Percentiles rank a stretch among this genome's conserved stretches.
phyloP scores from a whole-genome alignment of 192 early-diverging fungal genomes.

The Gonapodya prolifera region DNA sequence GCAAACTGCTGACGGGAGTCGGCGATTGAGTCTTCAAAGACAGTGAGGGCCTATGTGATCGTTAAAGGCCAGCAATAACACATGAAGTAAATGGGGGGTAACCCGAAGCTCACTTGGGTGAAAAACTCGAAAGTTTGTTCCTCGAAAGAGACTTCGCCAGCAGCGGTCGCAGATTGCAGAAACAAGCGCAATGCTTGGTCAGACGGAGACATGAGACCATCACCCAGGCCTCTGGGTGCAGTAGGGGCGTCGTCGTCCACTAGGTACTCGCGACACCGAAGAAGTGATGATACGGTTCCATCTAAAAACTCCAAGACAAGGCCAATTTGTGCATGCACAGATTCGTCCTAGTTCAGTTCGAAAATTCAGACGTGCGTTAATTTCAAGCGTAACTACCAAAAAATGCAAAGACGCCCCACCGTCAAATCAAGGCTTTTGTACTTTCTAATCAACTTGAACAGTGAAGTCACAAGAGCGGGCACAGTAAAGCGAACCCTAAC shows the following conservation, averaged over 20 bases:
- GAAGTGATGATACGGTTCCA: constrained; percentile 63
- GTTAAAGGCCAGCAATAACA: not conserved
- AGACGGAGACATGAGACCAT: not conserved
- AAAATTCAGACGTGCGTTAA: not conserved
- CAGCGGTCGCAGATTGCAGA: constrained; percentile 23
- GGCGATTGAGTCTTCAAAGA: constrained; percentile 92
- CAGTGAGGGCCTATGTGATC: constrained; percentile 65
- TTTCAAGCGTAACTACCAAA: constrained; percentile 4
- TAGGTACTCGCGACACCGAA: constrained; percentile 30
- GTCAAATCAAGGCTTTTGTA: constrained; percentile 15
- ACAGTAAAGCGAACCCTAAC: constrained; percentile 85
- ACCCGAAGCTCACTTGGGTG: constrained; percentile 42
- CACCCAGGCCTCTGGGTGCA: no score
- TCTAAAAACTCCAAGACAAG: constrained; percentile 82
- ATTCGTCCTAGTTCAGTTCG: constrained; percentile 22
- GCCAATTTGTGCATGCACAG: constrained; percentile 50
- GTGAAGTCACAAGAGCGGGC: constrained; percentile 65
- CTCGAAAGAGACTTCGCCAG: constrained; percentile 76
- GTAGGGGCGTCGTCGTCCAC: constrained; percentile 18
- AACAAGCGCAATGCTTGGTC: not conserved
- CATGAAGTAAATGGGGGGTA: not conserved
- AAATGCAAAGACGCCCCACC: no score
- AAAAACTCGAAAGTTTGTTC: constrained; percentile 95
- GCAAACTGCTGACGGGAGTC: constrained; percentile 85
- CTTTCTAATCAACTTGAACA: constrained; percentile 46